Evolutionary conservation across 192 early-diverging fungal genomes (phyloP), one percentile per base, ranked within the genome.

Genomic region (Rhizophagus clarus): DNA sequence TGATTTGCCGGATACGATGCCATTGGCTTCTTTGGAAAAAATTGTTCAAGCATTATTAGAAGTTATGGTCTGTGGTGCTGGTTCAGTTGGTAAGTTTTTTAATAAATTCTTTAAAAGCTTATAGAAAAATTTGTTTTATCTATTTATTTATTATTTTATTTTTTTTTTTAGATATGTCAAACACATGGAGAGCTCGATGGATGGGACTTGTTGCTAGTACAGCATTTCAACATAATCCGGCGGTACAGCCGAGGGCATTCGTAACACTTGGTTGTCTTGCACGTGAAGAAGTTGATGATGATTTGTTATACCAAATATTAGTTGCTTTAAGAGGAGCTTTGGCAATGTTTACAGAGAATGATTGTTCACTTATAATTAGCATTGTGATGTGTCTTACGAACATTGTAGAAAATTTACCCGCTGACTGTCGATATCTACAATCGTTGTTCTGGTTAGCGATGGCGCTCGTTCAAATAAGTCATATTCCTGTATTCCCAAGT

Each of bases 211-310:
- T 98, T 17, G 91, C 96, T 11, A 93, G 94, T 56, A 95, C 94
- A 68, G 96, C 97, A 1, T 99, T 99, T 90, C 94, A 96, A 77
- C 94, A 93, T 84, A 97, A 97, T 82, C 95, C 94, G 7, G 95
- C 96, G 0, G 91, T 98, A 34, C 97, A 99, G 83, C 96, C 97
- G 4, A 91, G 97, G 45, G 94, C 97, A 2, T 99, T 98, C 85
- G 93, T 97, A 31, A 88, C 93, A 22, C 87, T 99, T 34, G 97
- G 97, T 26, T 94, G 92, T 60, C 87, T 99, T 62, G 95, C 95
- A 3, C 87, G 92, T 31, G 94, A 97, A 81, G 95, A 95, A 78
- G 93, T 96, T 1, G 96, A 98, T 76, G 95, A 97, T 74, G 96
- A 97, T 80, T 72, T 97, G 66, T 81, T 98, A n/a, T 99, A 97